Base-by-base conservation (phyloP, 176 grass and related monocot species). In the Oryza longistaminata region DNA sequence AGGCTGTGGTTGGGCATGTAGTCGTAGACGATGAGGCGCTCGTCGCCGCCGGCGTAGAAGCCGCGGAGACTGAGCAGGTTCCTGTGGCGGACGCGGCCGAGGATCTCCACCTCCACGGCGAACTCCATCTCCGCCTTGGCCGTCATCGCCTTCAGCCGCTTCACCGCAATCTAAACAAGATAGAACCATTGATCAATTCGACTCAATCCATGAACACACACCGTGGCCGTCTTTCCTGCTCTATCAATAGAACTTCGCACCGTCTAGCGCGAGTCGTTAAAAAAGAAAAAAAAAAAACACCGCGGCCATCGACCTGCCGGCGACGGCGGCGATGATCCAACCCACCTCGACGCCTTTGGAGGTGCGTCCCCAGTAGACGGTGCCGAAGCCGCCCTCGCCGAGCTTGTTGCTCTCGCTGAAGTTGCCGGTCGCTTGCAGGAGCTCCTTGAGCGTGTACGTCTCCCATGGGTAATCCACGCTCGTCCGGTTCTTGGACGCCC, bases 1-100 rank as follows among this genome's bases (percentile, higher is more conserved):
- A 95, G 83, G 88, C 93, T 96, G 80, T 93, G 88, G 81, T 93
- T 96, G 82, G 91, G 93, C 91, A 96, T 96, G 85, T 91, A 96
- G 77, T 96, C 93, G 15, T 96, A 96, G 9, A 96, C 91, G 83
- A 96, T 96, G 26, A 96, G 88, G 48, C 90, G 87, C 76, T 95
- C 90, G 34, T 91, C 86, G 34, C 80, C 83, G 67, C 88, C 90
- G 49, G 88, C 86, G 67, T 91, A 95, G 85, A 95, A 95, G 22
- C 93, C 90, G 14, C 80, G 71, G 70, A 93, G 88, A 74, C 88
- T 93, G 76, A 95, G 80, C 19, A 95, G 86, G 73, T 95, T 95
- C 69, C 87, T 87, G 79, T 93, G 93, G 16, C 81, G 85, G 62
- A 93, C 93, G 2, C 91, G 87, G 42, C 85, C 93, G 0, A 96